A percentile compares a stretch with the other conserved stretches of the same genome.
Conservation (phyloP, 352 stramenopile species). For the Globisporangium nagaii region DNA sequence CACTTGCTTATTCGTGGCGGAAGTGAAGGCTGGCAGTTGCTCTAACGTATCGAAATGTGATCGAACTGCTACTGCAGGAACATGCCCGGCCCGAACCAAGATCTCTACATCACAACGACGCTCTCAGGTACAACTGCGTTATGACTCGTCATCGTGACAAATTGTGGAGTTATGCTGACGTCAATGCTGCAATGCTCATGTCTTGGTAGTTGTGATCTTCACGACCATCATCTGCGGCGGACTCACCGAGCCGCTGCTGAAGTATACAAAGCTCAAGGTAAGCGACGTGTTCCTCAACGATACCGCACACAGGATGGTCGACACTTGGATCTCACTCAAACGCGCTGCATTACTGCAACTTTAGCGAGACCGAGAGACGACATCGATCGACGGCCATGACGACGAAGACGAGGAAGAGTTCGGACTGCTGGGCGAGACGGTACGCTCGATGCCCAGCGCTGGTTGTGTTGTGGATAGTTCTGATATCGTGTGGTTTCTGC, state of each 20-base stretch:
- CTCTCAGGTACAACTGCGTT: constrained; percentile 33
- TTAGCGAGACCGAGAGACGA: constrained; percentile 8
- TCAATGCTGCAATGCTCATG: not conserved
- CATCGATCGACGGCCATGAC: not conserved
- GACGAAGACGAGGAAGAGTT: constrained; percentile 33
- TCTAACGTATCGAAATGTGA: not conserved
- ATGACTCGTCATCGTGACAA: no score
- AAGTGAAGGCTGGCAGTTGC: no score
- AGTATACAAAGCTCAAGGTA: constrained; percentile 66
- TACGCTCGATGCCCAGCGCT: constrained; percentile 3
- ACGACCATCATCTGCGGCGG: constrained; percentile 95
- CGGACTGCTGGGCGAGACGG: constrained; percentile 30
- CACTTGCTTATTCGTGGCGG: no score
- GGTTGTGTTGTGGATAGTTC: not conserved
- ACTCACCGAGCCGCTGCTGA: constrained; percentile 87
- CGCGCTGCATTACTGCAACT: not conserved
- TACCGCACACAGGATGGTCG: no score
- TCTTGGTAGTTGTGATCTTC: constrained; percentile 88
- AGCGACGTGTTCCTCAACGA: no score
- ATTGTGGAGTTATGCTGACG: not conserved
- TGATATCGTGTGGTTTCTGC: not conserved
- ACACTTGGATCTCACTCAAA: no score
- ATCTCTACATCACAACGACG: constrained; percentile 77
- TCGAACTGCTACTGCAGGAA: constrained; percentile 61
- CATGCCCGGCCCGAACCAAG: constrained; percentile 92